Conservation (phyloP, 2,329 filamentous ascomycete genomes). For the Golovinomyces cichoracearum region DNA sequence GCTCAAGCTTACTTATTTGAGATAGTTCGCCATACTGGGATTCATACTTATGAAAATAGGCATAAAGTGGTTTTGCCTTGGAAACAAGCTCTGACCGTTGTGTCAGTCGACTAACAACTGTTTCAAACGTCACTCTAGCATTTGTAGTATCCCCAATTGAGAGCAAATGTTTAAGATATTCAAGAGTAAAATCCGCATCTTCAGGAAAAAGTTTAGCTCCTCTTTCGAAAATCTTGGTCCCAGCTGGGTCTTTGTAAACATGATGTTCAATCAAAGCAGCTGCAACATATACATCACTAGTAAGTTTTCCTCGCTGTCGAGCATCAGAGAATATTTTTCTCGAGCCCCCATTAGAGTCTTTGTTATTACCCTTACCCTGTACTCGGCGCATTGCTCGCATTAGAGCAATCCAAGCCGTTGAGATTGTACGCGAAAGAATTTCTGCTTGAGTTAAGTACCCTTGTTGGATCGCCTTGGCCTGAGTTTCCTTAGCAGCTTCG, state of each 20-base stretch:
- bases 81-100: slow-evolving; percentile 46
- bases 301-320: slow-evolving; percentile 60
- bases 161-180: slow-evolving; percentile 87
- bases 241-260: slow-evolving; percentile 81
- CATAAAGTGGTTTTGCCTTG: slow-evolving; percentile 64
- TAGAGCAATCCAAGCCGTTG: slow-evolving; percentile 81
- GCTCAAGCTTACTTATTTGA: slow-evolving; percentile 74
- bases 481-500: slow-evolving; percentile 28
- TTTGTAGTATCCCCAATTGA: slow-evolving; percentile 84
- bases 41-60: slow-evolving; percentile 88
- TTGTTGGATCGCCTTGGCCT: slow-evolving; percentile 34
- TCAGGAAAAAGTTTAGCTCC: slow-evolving; percentile 82
- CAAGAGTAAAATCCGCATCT: slow-evolving; percentile 75
- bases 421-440: slow-evolving; percentile 59
- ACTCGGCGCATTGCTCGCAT: slow-evolving; percentile 85
- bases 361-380: slow-evolving; percentile 48
- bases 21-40: slow-evolving; percentile 78
- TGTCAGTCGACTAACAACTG: slow-evolving; percentile 58
- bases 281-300: slow-evolving; percentile 83
- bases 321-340: slow-evolving; percentile 77
- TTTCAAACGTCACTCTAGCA: slow-evolving; percentile 87
- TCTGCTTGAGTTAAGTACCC: slow-evolving; percentile 48
- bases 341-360: slow-evolving; percentile 29
- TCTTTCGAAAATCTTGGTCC: slow-evolving; percentile 85
- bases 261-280: slow-evolving; percentile 83